phyloP scores from a whole-genome alignment of 2,329 filamentous ascomycete species.

The Aspergillus cejpii region DNA sequence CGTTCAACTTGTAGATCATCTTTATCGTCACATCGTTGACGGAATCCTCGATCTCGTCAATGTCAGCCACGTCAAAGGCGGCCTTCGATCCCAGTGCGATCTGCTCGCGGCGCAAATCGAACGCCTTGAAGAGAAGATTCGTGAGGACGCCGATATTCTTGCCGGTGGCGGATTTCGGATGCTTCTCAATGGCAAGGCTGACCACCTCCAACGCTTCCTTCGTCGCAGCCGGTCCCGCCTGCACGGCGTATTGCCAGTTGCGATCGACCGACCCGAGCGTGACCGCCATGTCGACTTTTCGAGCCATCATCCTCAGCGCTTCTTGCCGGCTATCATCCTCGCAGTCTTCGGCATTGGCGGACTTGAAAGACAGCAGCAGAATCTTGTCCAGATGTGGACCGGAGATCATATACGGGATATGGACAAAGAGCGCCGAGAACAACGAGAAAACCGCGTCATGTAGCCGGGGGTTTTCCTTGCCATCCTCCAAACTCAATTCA shows the following conservation, averaged over 20 bases:
- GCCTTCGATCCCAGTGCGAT: constrained; percentile 23
- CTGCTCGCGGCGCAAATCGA: constrained; percentile 44
- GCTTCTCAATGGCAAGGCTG: constrained; percentile 64
- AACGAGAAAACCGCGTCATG: constrained; percentile 80
- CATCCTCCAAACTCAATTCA: constrained; percentile 52
- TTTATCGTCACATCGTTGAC: constrained; percentile 68
- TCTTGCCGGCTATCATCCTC: constrained; percentile 59
- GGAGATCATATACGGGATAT: constrained; percentile 85
- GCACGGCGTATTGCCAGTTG: constrained; percentile 62
- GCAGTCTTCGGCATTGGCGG: constrained; percentile 57
- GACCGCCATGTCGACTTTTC: constrained; percentile 68
- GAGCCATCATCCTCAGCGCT: constrained; percentile 68
- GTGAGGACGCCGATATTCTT: constrained; percentile 68
- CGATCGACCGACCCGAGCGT: constrained; percentile 65
- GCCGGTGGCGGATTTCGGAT: constrained; percentile 69
- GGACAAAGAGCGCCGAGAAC: constrained; percentile 69
- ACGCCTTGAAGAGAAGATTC: constrained; percentile 49
- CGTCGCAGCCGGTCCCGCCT: constrained; percentile 57
- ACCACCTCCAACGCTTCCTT: constrained; percentile 65
- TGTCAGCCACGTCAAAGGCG: constrained; percentile 43
- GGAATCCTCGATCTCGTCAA: constrained; percentile 55
- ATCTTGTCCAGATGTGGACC: constrained; percentile 65
- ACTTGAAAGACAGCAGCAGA: constrained; percentile 64
- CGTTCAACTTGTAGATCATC: constrained; percentile 96
- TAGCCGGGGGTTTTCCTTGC: constrained; percentile 54